phyloP scores from a whole-genome alignment of 441 rosid species.

The Pelargonium citronellum region DNA sequence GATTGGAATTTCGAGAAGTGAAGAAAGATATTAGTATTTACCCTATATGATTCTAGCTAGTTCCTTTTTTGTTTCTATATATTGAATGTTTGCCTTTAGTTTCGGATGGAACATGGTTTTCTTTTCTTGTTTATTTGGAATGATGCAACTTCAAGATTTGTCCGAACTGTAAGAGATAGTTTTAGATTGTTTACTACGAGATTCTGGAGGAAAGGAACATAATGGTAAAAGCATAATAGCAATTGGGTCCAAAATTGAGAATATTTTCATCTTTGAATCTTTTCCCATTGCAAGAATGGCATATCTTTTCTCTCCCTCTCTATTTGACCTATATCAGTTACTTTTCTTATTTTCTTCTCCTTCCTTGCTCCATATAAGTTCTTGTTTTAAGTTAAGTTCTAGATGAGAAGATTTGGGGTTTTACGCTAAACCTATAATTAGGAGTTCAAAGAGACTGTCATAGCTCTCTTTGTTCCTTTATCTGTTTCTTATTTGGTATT shows the following conservation, averaged over 20 bases:
- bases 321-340: slow-evolving; percentile 12
- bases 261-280: slow-evolving; percentile 41
- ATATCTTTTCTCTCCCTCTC: slow-evolving; percentile 12
- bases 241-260: slow-evolving; percentile 30
- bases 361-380: slow-evolving; percentile 6
- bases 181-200: slow-evolving; percentile 8
- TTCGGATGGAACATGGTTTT: no score
- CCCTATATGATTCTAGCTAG: background rate
- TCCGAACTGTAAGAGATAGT: slow-evolving; percentile 9
- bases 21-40: background rate
- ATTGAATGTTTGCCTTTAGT: background rate
- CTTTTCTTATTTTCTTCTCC: slow-evolving; percentile 6
- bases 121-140: slow-evolving; percentile 2
- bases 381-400: slow-evolving; percentile 3
- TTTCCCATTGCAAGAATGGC: slow-evolving; percentile 21
- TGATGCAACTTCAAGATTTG: slow-evolving; percentile 12
- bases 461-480: slow-evolving; percentile 1
- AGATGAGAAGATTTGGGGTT: slow-evolving; percentile 22
- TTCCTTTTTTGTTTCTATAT: background rate
- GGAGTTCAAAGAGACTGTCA: slow-evolving; percentile 17
- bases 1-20: slow-evolving; percentile 4
- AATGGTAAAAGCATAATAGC: slow-evolving; percentile 21
- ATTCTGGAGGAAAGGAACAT: slow-evolving; percentile 5
- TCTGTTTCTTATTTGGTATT: slow-evolving; percentile 20
- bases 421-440: slow-evolving; percentile 17